Conservation (phyloP, 495 filamentous ascomycete genomes). For the Oidiodendron maius region DNA sequence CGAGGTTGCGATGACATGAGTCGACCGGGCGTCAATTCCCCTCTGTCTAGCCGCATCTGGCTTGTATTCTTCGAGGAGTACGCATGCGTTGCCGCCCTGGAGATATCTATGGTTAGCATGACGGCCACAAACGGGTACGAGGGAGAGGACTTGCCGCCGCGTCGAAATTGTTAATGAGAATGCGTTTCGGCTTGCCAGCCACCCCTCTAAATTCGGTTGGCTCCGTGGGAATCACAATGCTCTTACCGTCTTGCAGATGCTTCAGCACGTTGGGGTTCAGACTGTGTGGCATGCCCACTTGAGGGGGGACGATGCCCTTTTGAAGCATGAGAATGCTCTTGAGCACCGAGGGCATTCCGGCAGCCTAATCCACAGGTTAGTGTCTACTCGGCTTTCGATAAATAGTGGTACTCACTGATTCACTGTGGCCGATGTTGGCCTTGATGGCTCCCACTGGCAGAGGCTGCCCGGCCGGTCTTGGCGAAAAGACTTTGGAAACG, state of each 20-base stretch:
- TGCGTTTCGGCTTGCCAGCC: background rate
- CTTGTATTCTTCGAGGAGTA: too few species aligned
- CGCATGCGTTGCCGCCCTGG: constrained; percentile 57
- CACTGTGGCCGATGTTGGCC: constrained; percentile 83
- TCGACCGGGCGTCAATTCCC: constrained; percentile 35
- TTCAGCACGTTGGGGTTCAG: constrained; percentile 76
- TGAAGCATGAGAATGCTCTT: too few species aligned
- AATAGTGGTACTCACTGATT: too few species aligned
- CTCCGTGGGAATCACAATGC: constrained; percentile 56
- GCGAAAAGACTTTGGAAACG: constrained; percentile 74
- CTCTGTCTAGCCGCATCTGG: background rate
- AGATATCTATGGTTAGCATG: too few species aligned
- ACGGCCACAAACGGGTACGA: too few species aligned
- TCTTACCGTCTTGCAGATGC: constrained; percentile 64
- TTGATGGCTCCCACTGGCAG: constrained; percentile 86
- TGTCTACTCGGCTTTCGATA: too few species aligned
- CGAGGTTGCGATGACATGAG: constrained; percentile 50
- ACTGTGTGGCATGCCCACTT: constrained; percentile 75
- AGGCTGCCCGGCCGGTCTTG: constrained; percentile 57
- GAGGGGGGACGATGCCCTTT: constrained; percentile 73
- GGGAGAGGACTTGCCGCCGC: constrained; percentile 56
- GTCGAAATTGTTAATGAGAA: constrained; percentile 32
- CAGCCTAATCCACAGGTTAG: constrained; percentile 65
- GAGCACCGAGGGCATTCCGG: constrained; percentile 60
- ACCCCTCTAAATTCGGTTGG: constrained; percentile 41